Evolutionary conservation across 306 rosid genomes (phyloP), one percentile per base, ranked within the genome.

Genomic region (Hippophae gyantsensis): DNA sequence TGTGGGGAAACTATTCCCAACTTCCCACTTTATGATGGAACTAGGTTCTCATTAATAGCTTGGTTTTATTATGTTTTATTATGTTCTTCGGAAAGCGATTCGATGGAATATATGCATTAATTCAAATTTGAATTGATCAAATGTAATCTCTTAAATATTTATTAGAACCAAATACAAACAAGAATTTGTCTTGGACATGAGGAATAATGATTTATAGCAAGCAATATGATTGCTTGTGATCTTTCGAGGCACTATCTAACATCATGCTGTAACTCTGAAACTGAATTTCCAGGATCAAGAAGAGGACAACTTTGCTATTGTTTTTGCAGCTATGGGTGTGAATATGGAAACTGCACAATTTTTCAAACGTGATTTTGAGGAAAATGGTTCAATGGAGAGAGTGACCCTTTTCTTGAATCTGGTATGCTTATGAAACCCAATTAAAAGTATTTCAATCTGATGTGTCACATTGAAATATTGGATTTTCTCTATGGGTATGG

Each of bases 301-400:
- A 75, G 99, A 88, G 32, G 99, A 93, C 84, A 88, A 93, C 69
- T 93, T 93, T 70, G 99, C 99, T 75, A 93, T 88, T 73, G 99
- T 92, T 69, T 93, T 93, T 82, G 99, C 99, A 12, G 99, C 99
- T 72, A 93, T 93, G 99, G 99, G 99, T 68, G 99, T 93, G 67
- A 93, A 93, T 78, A 93, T 93, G 99, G 99, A 93, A 79, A 84
- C 99, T 61, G 99, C 99, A 23, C 99, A 93, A 78, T 93, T 93
- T 73, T 93, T 93, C 63, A 93, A 93, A 71, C 97, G 99, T 47
- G 99, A 93, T 79, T 93, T 93, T 70, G 99, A 93, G 88, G 99
- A 93, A 78, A 88, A 93, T 76, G 99, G 99, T 48, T 93, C 99
- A 42, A 93, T 93, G 99, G 99, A 93, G 84, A 88, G 99, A 81